Conservation (phyloP, 805 yeast genomes). For the Cyberlindnera meyerae region DNA sequence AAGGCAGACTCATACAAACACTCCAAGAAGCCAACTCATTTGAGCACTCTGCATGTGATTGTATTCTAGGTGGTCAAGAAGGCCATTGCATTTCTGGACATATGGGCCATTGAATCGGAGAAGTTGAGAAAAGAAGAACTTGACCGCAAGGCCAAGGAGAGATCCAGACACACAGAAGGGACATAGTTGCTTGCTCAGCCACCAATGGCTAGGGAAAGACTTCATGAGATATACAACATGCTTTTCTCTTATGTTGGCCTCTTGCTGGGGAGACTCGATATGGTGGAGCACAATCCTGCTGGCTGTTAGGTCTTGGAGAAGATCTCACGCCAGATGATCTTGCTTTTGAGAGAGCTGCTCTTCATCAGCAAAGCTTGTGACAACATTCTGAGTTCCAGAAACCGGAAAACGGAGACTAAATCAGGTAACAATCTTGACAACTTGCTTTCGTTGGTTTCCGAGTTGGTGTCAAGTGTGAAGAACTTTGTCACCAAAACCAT, state of each 20-base stretch:
- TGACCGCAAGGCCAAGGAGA: constrained; percentile 5
- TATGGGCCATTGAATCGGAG: constrained; percentile 67
- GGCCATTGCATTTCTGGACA: constrained; percentile 56
- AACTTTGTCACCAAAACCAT: constrained; percentile 52
- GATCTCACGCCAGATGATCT: constrained; percentile 62
- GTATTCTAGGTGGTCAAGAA: constrained; percentile 63
- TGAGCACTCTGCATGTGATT: constrained; percentile 58
- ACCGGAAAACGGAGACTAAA: constrained; percentile 17
- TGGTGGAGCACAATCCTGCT: constrained; percentile 65
- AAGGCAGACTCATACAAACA: constrained; percentile 73
- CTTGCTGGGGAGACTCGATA: constrained; percentile 70
- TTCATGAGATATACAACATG: constrained; percentile 59
- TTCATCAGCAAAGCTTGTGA: constrained; percentile 51
- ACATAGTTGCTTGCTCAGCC: constrained; percentile 44
- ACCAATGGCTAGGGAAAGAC: constrained; percentile 59
- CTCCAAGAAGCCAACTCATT: constrained; percentile 50
- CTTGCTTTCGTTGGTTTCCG: constrained; percentile 55
- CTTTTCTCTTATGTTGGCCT: constrained; percentile 58
- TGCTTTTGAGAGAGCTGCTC: constrained; percentile 57
- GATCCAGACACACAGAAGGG: constrained; percentile 1
- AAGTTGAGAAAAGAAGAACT: constrained; percentile 28
- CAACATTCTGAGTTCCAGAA: constrained; percentile 27
- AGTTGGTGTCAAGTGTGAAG: constrained; percentile 60
- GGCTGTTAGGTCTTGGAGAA: constrained; percentile 68
- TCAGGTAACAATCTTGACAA: constrained; percentile 47